Percentiles rank a stretch among this genome's conserved stretches.
Conservation (phyloP, 202 grass and related monocot genomes). For the Panicum hallii region DNA sequence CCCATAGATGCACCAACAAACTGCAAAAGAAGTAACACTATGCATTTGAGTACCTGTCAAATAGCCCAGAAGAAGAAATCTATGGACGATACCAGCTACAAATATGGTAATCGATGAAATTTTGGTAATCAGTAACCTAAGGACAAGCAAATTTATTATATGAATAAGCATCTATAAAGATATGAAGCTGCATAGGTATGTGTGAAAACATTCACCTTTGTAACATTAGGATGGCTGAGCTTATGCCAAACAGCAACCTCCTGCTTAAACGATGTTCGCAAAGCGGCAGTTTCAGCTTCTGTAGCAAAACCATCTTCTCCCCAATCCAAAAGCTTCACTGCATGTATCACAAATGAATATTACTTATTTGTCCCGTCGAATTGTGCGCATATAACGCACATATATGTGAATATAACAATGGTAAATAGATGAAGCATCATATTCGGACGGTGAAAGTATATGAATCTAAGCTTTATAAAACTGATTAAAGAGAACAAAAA, state of each 20-base stretch:
- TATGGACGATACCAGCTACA: slow-evolving; percentile 1
- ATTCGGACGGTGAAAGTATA: background rate
- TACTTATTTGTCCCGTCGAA: slow-evolving; percentile 26
- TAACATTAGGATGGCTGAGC: slow-evolving; percentile 89
- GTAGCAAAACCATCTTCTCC: slow-evolving; percentile 83
- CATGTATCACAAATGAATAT: slow-evolving; percentile 38
- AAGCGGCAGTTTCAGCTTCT: slow-evolving; percentile 63
- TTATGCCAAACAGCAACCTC: slow-evolving; percentile 95
- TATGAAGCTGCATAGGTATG: slow-evolving; percentile 3
- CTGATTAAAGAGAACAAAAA: slow-evolving; percentile 9
- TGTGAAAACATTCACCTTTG: slow-evolving; percentile 60
- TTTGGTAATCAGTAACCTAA: slow-evolving; percentile 18
- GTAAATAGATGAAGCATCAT: background rate
- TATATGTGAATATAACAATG: slow-evolving; percentile 18
- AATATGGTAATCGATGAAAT: slow-evolving; percentile 22
- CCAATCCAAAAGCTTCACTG: slow-evolving; percentile 98
- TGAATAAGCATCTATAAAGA: slow-evolving; percentile 20
- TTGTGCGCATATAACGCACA: slow-evolving; percentile 33
- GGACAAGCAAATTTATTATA: slow-evolving; percentile 31
- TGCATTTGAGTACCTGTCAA: slow-evolving; percentile 30
- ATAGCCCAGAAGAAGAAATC: background rate
- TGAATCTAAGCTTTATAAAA: background rate
- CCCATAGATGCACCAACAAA: slow-evolving; percentile 97
- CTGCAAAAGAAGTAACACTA: slow-evolving; percentile 52
- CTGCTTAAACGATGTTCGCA: slow-evolving; percentile 73